Conservation (phyloP, 768 basidiomycete species). For the Auriscalpium microsporum region DNA sequence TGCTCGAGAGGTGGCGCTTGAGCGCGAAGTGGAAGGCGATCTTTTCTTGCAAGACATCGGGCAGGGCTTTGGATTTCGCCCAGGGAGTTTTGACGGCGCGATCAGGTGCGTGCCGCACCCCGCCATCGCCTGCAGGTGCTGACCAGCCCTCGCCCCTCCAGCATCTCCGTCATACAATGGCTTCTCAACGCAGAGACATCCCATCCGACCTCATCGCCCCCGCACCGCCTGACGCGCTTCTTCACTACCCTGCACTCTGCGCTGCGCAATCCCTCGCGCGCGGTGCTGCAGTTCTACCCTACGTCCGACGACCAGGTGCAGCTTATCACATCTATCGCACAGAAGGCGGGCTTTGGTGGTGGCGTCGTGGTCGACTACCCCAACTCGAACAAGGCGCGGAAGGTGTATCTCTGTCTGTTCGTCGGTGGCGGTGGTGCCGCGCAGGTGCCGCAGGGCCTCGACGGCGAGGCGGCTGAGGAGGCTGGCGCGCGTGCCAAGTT, state of each 20-base stretch:
- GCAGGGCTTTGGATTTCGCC: slow-evolving; percentile 94
- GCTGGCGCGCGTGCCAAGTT: slow-evolving; percentile 54
- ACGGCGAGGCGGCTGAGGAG: slow-evolving; percentile 47
- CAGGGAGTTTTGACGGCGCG: slow-evolving; percentile 95
- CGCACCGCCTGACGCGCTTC: slow-evolving; percentile 76
- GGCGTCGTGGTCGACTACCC: slow-evolving; percentile 96
- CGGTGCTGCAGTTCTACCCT: slow-evolving; percentile 92
- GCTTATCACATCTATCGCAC: slow-evolving; percentile 87
- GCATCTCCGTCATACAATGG: slow-evolving; percentile 99
- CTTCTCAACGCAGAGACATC: slow-evolving; percentile 93
- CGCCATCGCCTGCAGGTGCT: background rate
- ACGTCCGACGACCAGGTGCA: slow-evolving; percentile 95
- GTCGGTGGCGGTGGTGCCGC: slow-evolving; percentile 69
- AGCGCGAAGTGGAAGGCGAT: slow-evolving; percentile 93
- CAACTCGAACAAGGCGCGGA: slow-evolving; percentile 91
- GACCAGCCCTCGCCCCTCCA: slow-evolving; percentile 24
- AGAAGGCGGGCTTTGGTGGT: slow-evolving; percentile 93
- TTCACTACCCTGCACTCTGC: slow-evolving; percentile 89
- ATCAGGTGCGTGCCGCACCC: slow-evolving; percentile 56
- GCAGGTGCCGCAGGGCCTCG: slow-evolving; percentile 69
- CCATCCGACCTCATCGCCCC: slow-evolving; percentile 81
- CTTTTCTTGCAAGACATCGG: slow-evolving; percentile 96
- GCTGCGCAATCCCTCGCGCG: slow-evolving; percentile 77
- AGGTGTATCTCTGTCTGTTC: slow-evolving; percentile 89
- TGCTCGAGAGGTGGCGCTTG: slow-evolving; percentile 80